A percentile compares a stretch with the other conserved stretches of the same genome.
phyloP scores from a whole-genome alignment of 2,329 filamentous ascomycete species.

The Exophiala xenobiotica region DNA sequence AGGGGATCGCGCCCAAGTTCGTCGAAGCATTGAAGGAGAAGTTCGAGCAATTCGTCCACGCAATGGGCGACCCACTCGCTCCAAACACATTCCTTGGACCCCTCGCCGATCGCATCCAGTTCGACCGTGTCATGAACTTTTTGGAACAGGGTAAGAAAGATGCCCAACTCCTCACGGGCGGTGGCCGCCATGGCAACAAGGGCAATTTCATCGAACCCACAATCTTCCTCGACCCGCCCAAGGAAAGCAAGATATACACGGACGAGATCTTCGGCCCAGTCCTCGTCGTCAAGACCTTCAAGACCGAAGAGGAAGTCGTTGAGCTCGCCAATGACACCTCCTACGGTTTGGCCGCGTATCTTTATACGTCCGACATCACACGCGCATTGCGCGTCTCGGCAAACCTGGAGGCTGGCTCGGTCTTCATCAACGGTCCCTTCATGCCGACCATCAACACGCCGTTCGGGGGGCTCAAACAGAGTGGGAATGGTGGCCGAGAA shows the following conservation, averaged over 20 bases:
- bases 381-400: conserved; percentile 53
- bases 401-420: conserved; percentile 55
- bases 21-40: conserved; percentile 48
- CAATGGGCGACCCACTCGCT: conserved; percentile 36
- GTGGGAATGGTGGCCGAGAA: conserved; percentile 25
- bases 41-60: not conserved
- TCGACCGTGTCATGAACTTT: conserved; percentile 56
- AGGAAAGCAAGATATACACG: conserved; percentile 37
- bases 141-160: conserved; percentile 56
- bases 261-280: conserved; percentile 66
- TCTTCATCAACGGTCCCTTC: conserved; percentile 58
- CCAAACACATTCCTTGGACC: conserved; percentile 58
- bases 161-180: conserved; percentile 47
- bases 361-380: conserved; percentile 55
- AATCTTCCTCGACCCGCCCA: not conserved
- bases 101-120: conserved; percentile 65
- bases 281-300: conserved; percentile 61
- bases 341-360: conserved; percentile 59
- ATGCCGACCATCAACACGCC: conserved; percentile 38
- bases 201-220: conserved; percentile 60
- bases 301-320: conserved; percentile 60
- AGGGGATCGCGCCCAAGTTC: conserved; percentile 52
- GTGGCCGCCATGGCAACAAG: conserved; percentile 52
- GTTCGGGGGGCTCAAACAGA: conserved; percentile 32
- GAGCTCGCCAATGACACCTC: conserved; percentile 54